A percentile compares a stretch with the other conserved stretches of the same genome.
phyloP scores from a whole-genome alignment of 768 basidiomycete genomes.

The Baorangia bicolor region DNA sequence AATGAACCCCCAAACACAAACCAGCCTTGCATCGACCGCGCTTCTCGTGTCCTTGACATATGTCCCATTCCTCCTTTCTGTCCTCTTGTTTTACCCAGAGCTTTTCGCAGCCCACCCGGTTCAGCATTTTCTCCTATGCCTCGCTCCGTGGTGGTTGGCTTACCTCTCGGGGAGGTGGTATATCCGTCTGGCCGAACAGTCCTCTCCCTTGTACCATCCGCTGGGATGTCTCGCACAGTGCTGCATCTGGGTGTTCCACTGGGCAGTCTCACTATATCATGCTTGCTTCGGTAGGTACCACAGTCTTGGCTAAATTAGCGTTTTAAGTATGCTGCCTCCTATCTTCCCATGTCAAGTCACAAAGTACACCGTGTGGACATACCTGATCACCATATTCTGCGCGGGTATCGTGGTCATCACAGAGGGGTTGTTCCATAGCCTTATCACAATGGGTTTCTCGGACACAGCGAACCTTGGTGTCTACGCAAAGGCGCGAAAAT shows the following conservation, averaged over 20 bases:
- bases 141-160: conserved; percentile 22
- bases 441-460: conserved; percentile 7
- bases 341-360: conserved; percentile 7
- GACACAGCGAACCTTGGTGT: conserved; percentile 17
- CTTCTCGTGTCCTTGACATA: conserved; percentile 16
- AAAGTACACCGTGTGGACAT: conserved; percentile 12
- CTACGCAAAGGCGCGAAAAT: conserved; percentile 12
- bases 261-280: conserved; percentile 16
- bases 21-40: background rate
- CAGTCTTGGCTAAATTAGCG: background rate
- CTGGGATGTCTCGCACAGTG: conserved; percentile 26
- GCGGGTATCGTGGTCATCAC: conserved; percentile 6
- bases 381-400: conserved; percentile 23
- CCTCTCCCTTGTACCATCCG: conserved; percentile 25
- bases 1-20: conserved; percentile 6
- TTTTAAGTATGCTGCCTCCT: background rate
- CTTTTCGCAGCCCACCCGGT: conserved; percentile 9
- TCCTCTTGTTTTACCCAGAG: conserved; percentile 12
- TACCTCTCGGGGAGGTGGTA: conserved; percentile 22
- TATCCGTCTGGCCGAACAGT: conserved; percentile 18
- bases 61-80: conserved; percentile 17
- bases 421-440: conserved; percentile 23
- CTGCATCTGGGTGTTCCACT: conserved; percentile 26
- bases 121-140: conserved; percentile 21
- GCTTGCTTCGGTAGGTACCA: conserved; percentile 20